These are phyloP conservation scores for Ascoidea asiatica DNA, from an alignment of 805 yeast species.

Conservation along the genomic window DNA sequence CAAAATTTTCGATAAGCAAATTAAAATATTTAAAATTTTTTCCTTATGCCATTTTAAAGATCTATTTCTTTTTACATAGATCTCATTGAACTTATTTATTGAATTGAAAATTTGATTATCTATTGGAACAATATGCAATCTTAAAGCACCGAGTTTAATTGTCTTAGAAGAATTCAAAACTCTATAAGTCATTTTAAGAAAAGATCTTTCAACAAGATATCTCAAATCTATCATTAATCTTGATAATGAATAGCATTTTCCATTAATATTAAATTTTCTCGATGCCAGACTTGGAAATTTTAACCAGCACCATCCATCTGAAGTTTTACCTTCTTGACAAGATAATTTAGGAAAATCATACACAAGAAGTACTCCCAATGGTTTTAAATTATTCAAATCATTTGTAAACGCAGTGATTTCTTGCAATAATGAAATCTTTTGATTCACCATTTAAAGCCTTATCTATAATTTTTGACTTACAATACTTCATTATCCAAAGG, in stretches of 20 bases:
- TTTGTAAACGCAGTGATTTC: too few relatives aligned
- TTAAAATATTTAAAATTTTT: slow-evolving; percentile 20
- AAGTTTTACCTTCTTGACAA: slow-evolving; percentile 22
- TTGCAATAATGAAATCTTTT: too few relatives aligned
- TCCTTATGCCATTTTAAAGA: slow-evolving; percentile 21
- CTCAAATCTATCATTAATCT: slow-evolving; percentile 23
- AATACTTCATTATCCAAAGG: too few relatives aligned
- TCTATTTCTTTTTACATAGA: slow-evolving; percentile 19
- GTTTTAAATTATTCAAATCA: slow-evolving; percentile 17
- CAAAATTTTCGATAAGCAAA: slow-evolving; percentile 22
- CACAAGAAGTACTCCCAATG: slow-evolving; percentile 36
- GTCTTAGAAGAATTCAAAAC: slow-evolving; percentile 11
- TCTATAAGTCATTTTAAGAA: slow-evolving; percentile 31
- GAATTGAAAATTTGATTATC: slow-evolving; percentile 25
- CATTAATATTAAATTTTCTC: slow-evolving; percentile 6
- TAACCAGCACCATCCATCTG: slow-evolving; percentile 44
- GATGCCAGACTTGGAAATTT: slow-evolving; percentile 24
- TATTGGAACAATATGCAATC: slow-evolving; percentile 35
- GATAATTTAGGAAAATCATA: slow-evolving; percentile 27
- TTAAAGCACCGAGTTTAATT: slow-evolving; percentile 15
- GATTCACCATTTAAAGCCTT: too few relatives aligned
- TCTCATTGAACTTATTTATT: slow-evolving; percentile 24
- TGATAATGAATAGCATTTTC: slow-evolving; percentile 10
- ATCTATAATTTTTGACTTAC: too few relatives aligned
- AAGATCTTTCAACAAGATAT: slow-evolving; percentile 28